Evolutionary conservation across 352 stramenopile species (phyloP), one percentile per base, ranked within the genome.

Genomic region (Pythium pectinolyticum): DNA sequence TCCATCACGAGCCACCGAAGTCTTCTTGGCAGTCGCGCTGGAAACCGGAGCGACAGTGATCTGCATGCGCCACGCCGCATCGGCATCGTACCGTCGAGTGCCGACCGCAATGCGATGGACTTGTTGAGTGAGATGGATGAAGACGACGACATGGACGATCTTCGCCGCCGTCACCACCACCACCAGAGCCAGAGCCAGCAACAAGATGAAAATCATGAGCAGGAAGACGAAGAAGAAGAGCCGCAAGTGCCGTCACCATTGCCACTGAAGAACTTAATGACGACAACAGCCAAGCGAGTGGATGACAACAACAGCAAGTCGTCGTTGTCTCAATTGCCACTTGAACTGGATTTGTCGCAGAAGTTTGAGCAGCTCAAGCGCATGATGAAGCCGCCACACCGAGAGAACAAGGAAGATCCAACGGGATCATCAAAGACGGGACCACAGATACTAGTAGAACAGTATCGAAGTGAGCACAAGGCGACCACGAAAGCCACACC

Each of bases 301-400:
- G 25, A 8, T 12, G 45, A 54, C 25, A 58, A 59, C 31, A 57
- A 59, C 19, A 37, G 41, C 1, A 32, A 37, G 17, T 45, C 47
- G 49, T 66, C 45, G 41, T 34, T 66, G 35, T 55, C 60, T n/a
- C n/a, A n/a, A n/a, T n/a, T n/a, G 20, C 46, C 45, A 17, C 50
- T 80, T 25, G 70, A 82, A 41, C 57, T 79, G 5, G 77, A 78
- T 20, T 51, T 90, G 25, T 59, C 72, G n/a, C 71, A 71, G 48
- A 89, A 90, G 59, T 92, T 89, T 67, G 74, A 84, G 50, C 57
- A 80, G 37, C 56, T 92, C 19, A 92, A 90, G 71, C 41, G 56
- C 12, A 59, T 88, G 32, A 80, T 90, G 55, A 73, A 81, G 45
- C 70, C 72, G 2, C n/a, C n/a, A n/a, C 87, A 90, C 57, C 65